These are phyloP conservation scores for Salix purpurea DNA, from an alignment of 345 rosid species.

Conservation along the genomic window DNA sequence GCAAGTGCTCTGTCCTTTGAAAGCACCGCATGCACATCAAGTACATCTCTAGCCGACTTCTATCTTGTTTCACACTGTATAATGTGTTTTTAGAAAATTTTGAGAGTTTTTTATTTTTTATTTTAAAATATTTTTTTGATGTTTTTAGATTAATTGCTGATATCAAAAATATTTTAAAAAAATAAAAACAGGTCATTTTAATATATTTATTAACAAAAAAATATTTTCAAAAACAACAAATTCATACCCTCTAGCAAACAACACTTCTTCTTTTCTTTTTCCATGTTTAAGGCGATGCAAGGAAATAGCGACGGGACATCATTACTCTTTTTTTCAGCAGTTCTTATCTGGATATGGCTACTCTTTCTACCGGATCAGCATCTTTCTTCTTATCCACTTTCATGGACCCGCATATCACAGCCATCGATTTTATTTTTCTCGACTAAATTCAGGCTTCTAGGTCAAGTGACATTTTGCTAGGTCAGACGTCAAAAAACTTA, in stretches of 20 bases:
- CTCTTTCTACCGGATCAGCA: background rate
- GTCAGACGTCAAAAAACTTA: background rate
- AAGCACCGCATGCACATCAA: background rate
- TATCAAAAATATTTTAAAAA: too few relatives aligned
- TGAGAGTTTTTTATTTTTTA: too few relatives aligned
- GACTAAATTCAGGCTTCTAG: background rate
- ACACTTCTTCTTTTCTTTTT: background rate
- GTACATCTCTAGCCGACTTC: background rate
- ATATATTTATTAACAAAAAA: too few relatives aligned
- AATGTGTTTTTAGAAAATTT: too few relatives aligned
- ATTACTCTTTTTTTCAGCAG: background rate
- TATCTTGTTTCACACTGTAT: too few relatives aligned
- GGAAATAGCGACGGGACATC: background rate
- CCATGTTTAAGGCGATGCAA: background rate
- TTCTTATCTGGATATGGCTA: background rate
- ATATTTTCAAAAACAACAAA: too few relatives aligned
- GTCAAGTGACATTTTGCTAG: background rate
- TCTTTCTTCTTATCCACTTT: background rate
- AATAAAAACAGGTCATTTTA: too few relatives aligned
- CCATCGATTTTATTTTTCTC: background rate
- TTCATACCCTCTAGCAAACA: too few relatives aligned
- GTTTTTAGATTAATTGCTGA: too few relatives aligned
- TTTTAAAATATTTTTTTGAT: too few relatives aligned
- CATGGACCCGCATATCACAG: background rate
- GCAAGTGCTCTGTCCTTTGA: background rate